phyloP scores from a whole-genome alignment of 169 alveolate species.

The Plasmodium falciparum region DNA sequence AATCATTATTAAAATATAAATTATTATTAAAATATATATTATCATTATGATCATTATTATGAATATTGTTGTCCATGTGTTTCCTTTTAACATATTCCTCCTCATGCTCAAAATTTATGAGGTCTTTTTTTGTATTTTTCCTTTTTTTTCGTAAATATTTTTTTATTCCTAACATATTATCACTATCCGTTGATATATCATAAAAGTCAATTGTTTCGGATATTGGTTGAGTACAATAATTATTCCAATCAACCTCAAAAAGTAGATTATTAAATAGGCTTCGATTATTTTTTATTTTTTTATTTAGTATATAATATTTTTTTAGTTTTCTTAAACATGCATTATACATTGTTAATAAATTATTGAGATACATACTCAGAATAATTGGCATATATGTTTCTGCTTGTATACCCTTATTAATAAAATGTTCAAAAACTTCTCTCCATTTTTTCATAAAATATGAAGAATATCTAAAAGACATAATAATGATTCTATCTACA shows the following conservation, averaged over 20 bases:
- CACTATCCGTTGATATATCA: slow-evolving; percentile 43
- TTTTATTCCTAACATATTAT: slow-evolving; percentile 12
- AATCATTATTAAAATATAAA: neutral
- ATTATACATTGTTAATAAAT: slow-evolving; percentile 53
- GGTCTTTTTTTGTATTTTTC: slow-evolving; percentile 18
- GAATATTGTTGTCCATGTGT: neutral
- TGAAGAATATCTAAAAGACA: slow-evolving; percentile 54
- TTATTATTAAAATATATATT: neutral
- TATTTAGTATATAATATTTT: slow-evolving; percentile 39
- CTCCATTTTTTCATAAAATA: slow-evolving; percentile 56
- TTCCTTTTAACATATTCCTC: neutral
- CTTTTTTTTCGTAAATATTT: slow-evolving; percentile 28
- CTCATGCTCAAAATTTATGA: neutral
- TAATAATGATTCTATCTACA: slow-evolving; percentile 60
- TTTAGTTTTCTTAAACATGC: slow-evolving; percentile 47
- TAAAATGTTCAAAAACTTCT: slow-evolving; percentile 55
- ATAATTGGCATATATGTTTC: slow-evolving; percentile 64
- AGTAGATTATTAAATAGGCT: slow-evolving; percentile 10
- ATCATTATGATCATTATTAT: neutral
- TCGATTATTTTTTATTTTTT: slow-evolving; percentile 9
- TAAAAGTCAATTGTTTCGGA: slow-evolving; percentile 1
- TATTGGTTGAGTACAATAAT: slow-evolving; percentile 9
- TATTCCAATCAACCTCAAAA: slow-evolving; percentile 8
- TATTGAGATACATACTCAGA: slow-evolving; percentile 63
- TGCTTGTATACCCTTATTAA: slow-evolving; percentile 60